Base-by-base conservation (phyloP, 1,139 yeast genomes). In the Petasospora rhodanensis region DNA sequence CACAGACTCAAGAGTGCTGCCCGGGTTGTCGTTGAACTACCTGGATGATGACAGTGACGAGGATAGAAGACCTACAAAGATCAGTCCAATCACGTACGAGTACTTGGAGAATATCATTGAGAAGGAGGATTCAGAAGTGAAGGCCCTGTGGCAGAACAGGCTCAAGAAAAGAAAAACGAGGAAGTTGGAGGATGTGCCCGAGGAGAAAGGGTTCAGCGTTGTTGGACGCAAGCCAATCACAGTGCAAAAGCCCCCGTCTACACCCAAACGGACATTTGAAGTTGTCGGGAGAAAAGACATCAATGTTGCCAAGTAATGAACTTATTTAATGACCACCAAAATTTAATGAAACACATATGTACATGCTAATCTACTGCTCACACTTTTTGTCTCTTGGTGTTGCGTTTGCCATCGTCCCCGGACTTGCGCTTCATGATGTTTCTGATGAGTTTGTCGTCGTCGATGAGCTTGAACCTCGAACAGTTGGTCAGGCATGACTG, bases 381-480 rank as follows among this genome's bases (percentile, higher is more conserved):
- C 9, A 34, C 18, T 34, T 35, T 42, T 18, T 42, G 52, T 24
- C 41, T 43, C 24, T 49, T 47, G 5, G 16, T 18, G 14, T 32
- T 28, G 19, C 26, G 31, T 6, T 19, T 33, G 5, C n/a, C 14
- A n/a, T 32, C 41, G 6, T 49, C 46, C 4, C 6, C 10, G 9
- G 54, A 34, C 41, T 72, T 71, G 46, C 77, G 66, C 50, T 79
- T 79, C 35, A 71, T 44, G 14, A 79, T 67, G 46, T 76, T 78
- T 36, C 73, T 64, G 29, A 76, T 54, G 30, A 79, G 56, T 51
- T 77, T 79, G 1, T 62, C 71, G 55, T 79, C 87, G 9, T 68
- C 72, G 24, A 80, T 70, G 21, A 70, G 45, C 31, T 55, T 59
- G 41, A 61, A 70, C 6, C 54, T 47, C 2, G 45, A 49, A 21